Percentiles rank a stretch among this genome's conserved stretches.
These are phyloP conservation scores for Neurospora hispaniola DNA, from an alignment of 495 filamentous ascomycete genomes.

Conservation along the genomic window DNA sequence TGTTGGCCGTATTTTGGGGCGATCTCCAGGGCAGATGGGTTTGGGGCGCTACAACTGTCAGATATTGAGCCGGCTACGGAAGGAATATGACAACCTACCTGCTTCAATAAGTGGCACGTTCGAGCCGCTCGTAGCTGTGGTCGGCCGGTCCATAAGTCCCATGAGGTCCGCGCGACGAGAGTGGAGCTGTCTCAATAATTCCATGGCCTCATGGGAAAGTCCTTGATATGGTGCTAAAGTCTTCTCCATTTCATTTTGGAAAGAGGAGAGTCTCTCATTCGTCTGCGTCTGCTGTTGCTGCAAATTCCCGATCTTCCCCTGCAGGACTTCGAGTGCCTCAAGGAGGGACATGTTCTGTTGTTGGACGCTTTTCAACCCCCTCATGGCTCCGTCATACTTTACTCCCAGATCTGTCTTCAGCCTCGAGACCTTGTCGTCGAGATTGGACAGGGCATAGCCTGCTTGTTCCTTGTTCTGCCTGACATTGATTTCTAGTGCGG, in stretches of 20 bases:
- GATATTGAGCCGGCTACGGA: not conserved
- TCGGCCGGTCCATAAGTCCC: not conserved
- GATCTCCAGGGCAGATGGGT: not conserved
- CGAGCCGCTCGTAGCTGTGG: not conserved
- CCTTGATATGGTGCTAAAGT: not conserved
- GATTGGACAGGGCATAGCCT: not conserved
- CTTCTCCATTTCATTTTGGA: slow-evolving; percentile 3
- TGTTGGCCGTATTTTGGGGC: not conserved
- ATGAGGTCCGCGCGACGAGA: slow-evolving; percentile 9
- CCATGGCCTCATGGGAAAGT: not conserved
- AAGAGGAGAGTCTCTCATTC: slow-evolving; percentile 6
- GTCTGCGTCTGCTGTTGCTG: slow-evolving; percentile 6
- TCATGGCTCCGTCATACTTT: not conserved
- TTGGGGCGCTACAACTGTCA: not conserved
- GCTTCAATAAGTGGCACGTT: not conserved
- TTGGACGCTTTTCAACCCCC: slow-evolving; percentile 5
- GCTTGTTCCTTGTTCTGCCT: slow-evolving; percentile 2
- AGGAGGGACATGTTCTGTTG: slow-evolving; percentile 7
- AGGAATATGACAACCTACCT: not conserved
- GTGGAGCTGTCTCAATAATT: slow-evolving; percentile 4
- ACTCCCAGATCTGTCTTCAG: slow-evolving; percentile 7
- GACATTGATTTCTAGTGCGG: slow-evolving; percentile 7
- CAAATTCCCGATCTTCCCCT: slow-evolving; percentile 10
- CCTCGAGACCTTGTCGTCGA: slow-evolving; percentile 3
- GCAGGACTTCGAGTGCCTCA: slow-evolving; percentile 8